Percentiles rank a stretch among this genome's conserved stretches.
phyloP scores from a whole-genome alignment of 768 basidiomycete species.

The Tylopilus rubrobrunneus region DNA sequence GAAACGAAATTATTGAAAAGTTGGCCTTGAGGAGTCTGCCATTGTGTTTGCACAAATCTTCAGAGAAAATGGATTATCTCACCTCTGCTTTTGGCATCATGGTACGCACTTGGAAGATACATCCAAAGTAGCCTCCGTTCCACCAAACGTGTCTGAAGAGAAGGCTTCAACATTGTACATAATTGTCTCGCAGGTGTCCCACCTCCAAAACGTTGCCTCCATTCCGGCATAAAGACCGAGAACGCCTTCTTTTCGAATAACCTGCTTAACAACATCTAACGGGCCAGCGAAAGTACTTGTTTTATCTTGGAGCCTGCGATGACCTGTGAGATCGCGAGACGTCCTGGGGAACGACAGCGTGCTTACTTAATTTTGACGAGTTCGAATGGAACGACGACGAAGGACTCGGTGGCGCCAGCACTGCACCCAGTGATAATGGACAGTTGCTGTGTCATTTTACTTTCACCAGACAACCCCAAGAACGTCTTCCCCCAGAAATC shows the following conservation, averaged over 20 bases:
- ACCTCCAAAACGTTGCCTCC: conserved; percentile 99
- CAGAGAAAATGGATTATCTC: conserved; percentile 14
- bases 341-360: conserved; percentile 19
- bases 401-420: conserved; percentile 94
- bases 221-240: conserved; percentile 91
- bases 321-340: not conserved
- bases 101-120: conserved; percentile 80
- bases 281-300: conserved; percentile 87
- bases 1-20: conserved; percentile 92
- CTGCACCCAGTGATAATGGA: conserved; percentile 88
- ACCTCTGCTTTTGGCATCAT: conserved; percentile 86
- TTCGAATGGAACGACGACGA: conserved; percentile 96
- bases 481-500: conserved; percentile 95
- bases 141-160: conserved; percentile 70
- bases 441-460: conserved; percentile 85
- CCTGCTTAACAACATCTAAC: conserved; percentile 81
- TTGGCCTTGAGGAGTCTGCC: conserved; percentile 59
- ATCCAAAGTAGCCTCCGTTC: conserved; percentile 96
- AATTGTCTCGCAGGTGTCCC: not conserved
- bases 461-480: conserved; percentile 55
- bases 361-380: conserved; percentile 79
- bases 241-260: conserved; percentile 72
- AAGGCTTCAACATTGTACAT: not conserved
- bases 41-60: not conserved
- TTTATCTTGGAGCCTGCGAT: conserved; percentile 82